phyloP scores from a whole-genome alignment of 1,284 basidiomycete genomes.

The Coriolopsis trogii region DNA sequence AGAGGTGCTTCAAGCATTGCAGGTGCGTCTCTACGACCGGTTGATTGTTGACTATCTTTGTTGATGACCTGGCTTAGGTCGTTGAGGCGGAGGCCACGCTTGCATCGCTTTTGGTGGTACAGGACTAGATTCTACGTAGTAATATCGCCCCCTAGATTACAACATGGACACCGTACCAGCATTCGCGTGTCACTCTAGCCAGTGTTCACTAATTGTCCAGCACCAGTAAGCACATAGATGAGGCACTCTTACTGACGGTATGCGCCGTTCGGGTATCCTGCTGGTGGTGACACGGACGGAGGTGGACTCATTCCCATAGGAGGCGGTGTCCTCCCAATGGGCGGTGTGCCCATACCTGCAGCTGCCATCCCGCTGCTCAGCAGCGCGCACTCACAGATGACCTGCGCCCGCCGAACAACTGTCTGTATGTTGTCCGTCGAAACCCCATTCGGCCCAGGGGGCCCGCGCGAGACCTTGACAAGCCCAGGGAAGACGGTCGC shows the following conservation, averaged over 20 bases:
- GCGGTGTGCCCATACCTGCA: conserved; percentile 4
- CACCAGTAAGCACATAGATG: not conserved
- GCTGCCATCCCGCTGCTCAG: not conserved
- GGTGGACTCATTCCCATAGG: conserved; percentile 8
- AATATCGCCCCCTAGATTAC: conserved; percentile 25
- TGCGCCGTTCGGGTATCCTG: not conserved
- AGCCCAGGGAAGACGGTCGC: conserved; percentile 83
- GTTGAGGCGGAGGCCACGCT: conserved; percentile 83
- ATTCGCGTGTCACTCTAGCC: not conserved
- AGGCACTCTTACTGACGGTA: not conserved
- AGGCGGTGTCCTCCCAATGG: not conserved
- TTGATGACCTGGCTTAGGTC: conserved; percentile 48
- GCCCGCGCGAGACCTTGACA: conserved; percentile 68
- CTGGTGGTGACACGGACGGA: conserved; percentile 8
- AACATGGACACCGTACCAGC: conserved; percentile 20
- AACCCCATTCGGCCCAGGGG: conserved; percentile 37
- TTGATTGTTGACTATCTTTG: conserved; percentile 3
- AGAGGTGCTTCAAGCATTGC: conserved; percentile 92
- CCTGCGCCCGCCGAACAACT: conserved; percentile 79
- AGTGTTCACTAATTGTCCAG: not conserved
- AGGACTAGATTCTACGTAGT: conserved; percentile 34
- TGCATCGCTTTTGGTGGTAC: conserved; percentile 61
- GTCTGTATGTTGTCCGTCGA: conserved; percentile 60
- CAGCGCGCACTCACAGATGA: conserved; percentile 80
- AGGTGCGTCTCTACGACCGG: conserved; percentile 51